Evolutionary conservation across 1,284 basidiomycete genomes (phyloP), one percentile per base, ranked within the genome.

Genomic region (Ceratorhiza oryzae-sativae): DNA sequence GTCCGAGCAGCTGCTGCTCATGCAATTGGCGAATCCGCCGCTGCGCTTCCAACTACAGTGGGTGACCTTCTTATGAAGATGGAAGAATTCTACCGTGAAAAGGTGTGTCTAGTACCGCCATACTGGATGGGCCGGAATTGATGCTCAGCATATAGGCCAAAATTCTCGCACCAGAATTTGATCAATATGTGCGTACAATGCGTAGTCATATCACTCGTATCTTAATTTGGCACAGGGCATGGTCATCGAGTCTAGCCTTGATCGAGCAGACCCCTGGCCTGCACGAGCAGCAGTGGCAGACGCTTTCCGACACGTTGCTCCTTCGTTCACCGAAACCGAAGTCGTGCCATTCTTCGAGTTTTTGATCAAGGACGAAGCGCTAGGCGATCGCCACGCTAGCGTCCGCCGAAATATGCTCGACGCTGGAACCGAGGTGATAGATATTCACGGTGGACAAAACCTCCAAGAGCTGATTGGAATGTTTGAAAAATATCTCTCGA

Each of bases 211-310:
- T 59, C 41, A 36, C 30, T 23, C 15, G 32, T 34, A 53, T 2
- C 20, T 48, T 30, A 65, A n/a, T 20, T 46, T 74, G 51, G 67
- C 58, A 6, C 76, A 94, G 92, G 97, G 97, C 20, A 97, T 99
- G 92, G 86, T 99, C 72, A 92, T 97, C 73, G 89, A 94, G 30
- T 87, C 90, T 76, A 97, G 92, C 59, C 82, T 97, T n/a, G 90
- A 95, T 78, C 88, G 93, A 41, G 83, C 88, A n/a, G 97, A 99
- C 81, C 97, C 96, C 3, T 99, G 94, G 94, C 86, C 89, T 68
- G 86, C 90, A 30, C 87, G 97, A 39, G 84, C 91, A 0, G 94
- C 97, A 3, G 85, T 92, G 56, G 92, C 93, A 0, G 80, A 84
- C 6, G 82, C 93, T 0, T 88, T 98, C 71, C 86, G 89, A 75